Evolutionary conservation across 2,329 filamentous ascomycete genomes (phyloP).

Genomic region (Fusarium sp.): DNA sequence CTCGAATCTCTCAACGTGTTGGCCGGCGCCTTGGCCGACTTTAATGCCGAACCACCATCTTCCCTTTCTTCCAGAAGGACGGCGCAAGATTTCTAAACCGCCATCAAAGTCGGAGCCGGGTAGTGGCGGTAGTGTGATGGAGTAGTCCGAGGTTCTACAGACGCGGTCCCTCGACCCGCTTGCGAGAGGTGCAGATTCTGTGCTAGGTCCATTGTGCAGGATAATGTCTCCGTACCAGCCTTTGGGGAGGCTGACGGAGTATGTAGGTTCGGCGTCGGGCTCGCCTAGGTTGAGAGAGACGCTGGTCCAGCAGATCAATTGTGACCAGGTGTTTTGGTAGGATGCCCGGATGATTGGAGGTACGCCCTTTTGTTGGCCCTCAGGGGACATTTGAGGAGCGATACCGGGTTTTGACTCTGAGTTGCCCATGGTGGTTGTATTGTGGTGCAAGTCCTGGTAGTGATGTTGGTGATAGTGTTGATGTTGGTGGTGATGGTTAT

Average conservation of each 20-base stretch:
- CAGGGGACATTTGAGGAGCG: slow-evolving; percentile 10
- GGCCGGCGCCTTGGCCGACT: slow-evolving; percentile 25
- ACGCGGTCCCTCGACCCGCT: slow-evolving; percentile 1
- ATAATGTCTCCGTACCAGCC: slow-evolving; percentile 31
- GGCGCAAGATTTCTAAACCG: slow-evolving; percentile 29
- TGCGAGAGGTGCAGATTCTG: slow-evolving; percentile 15
- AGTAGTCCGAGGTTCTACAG: slow-evolving; percentile 16
- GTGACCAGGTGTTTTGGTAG: slow-evolving; percentile 24
- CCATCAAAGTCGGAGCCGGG: neutral
- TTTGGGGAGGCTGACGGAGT: slow-evolving; percentile 18
- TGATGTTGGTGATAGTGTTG: neutral
- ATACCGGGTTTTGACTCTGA: slow-evolving; percentile 27
- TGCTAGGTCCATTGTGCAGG: slow-evolving; percentile 28
- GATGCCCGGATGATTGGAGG: slow-evolving; percentile 23
- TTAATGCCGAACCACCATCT: slow-evolving; percentile 37
- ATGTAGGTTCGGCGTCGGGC: slow-evolving; percentile 25
- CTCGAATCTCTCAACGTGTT: slow-evolving; percentile 34
- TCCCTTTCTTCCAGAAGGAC: slow-evolving; percentile 10
- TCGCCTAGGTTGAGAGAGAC: slow-evolving; percentile 18
- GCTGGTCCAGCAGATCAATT: slow-evolving; percentile 4
- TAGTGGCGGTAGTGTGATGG: slow-evolving; percentile 22
- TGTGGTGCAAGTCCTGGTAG: neutral
- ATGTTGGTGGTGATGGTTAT: neutral
- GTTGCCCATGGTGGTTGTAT: slow-evolving; percentile 23
- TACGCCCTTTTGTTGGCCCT: slow-evolving; percentile 7